These are phyloP conservation scores for Fusarium sp. DNA, from an alignment of 2,329 filamentous ascomycete species.

Conservation along the genomic window DNA sequence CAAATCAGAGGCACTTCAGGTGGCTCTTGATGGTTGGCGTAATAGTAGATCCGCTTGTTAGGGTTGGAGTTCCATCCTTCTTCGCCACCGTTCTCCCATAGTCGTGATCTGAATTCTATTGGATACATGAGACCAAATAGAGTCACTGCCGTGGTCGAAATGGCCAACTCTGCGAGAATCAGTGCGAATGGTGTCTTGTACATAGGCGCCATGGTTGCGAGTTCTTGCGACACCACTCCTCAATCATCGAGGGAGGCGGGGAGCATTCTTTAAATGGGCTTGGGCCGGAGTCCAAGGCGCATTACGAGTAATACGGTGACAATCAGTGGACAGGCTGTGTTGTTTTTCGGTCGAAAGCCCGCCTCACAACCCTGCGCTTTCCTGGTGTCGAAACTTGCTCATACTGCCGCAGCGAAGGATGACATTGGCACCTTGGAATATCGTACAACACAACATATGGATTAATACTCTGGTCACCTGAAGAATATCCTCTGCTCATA, in stretches of 20 bases:
- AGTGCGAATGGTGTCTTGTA: constrained; percentile 18
- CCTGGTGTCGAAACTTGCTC: constrained; percentile 45
- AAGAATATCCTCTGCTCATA: rapidly evolving
- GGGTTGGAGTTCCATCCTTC: constrained; percentile 46
- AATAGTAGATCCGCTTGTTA: constrained; percentile 42
- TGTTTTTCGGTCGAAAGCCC: neutral
- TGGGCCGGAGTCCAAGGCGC: neutral
- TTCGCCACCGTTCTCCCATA: constrained; percentile 43
- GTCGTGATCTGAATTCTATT: constrained; percentile 32
- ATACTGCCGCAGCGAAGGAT: constrained; percentile 42
- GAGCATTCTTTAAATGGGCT: constrained; percentile 5
- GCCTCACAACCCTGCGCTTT: neutral
- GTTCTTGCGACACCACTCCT: neutral
- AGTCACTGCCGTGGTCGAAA: constrained; percentile 9
- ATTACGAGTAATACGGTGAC: neutral
- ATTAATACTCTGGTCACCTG: rapidly evolving
- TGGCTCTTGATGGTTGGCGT: constrained; percentile 44
- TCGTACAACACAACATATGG: neutral
- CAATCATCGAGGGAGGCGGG: neutral
- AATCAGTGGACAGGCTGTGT: neutral
- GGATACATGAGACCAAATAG: constrained; percentile 41
- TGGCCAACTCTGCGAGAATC: constrained; percentile 29
- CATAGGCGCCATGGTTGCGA: constrained; percentile 10
- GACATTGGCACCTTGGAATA: neutral
- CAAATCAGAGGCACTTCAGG: constrained; percentile 43